These are phyloP conservation scores for Paraleonurus japonicus DNA, from an alignment of 257 asterid genomes.

Conservation along the genomic window DNA sequence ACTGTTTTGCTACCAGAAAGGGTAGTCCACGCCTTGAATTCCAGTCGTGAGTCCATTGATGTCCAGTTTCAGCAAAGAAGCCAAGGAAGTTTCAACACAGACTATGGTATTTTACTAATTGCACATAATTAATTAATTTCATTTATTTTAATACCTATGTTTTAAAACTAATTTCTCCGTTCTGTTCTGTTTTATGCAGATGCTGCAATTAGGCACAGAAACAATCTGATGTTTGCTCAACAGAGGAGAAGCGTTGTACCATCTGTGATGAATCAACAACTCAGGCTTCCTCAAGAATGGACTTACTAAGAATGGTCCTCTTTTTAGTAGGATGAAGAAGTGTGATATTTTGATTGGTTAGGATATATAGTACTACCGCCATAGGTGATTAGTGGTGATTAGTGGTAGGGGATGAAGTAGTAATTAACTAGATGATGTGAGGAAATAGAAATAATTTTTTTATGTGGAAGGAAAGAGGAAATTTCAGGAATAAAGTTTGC, in stretches of 20 bases:
- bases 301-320: slow-evolving; percentile 39
- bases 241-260: slow-evolving; percentile 31
- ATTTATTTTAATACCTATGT: neutral
- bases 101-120: slow-evolving; percentile 29
- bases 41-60: slow-evolving; percentile 36
- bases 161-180: neutral
- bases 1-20: slow-evolving; percentile 54
- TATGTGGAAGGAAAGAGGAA: neutral
- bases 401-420: slow-evolving; percentile 4
- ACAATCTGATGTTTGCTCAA: slow-evolving; percentile 21
- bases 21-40: slow-evolving; percentile 53
- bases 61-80: slow-evolving; percentile 24
- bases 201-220: slow-evolving; percentile 23
- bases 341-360: neutral
- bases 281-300: slow-evolving; percentile 80
- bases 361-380: neutral
- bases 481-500: slow-evolving; percentile 9
- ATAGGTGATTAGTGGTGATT: slow-evolving; percentile 10
- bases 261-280: slow-evolving; percentile 38
- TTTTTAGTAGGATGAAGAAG: neutral
- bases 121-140: neutral
- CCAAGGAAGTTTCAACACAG: slow-evolving; percentile 10
- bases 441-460: slow-evolving; percentile 22
- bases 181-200: neutral
- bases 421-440: slow-evolving; percentile 24